Evolutionary conservation across 208 protist species (phyloP).

Genomic region (Phytomonas sp.): DNA sequence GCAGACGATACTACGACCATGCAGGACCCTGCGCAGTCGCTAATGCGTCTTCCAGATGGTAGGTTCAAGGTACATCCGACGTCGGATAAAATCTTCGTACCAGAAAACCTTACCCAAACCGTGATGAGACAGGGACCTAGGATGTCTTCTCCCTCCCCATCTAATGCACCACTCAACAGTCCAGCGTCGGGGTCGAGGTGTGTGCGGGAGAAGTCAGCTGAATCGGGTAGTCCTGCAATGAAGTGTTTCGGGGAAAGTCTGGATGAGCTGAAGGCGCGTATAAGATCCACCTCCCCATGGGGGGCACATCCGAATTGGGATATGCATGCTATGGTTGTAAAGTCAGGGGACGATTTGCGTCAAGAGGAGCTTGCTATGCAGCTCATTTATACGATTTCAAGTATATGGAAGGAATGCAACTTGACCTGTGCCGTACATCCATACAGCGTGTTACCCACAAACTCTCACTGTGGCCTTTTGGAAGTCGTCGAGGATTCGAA

Average conservation of each 20-base stretch:
- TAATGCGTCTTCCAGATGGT: slow-evolving; percentile 53
- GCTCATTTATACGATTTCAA: slow-evolving; percentile 77
- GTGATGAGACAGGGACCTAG: background rate
- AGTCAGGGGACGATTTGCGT: slow-evolving; percentile 88
- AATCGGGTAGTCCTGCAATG: slow-evolving; percentile 10
- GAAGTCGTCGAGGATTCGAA: slow-evolving; percentile 84
- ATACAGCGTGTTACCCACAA: slow-evolving; percentile 77
- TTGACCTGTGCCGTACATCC: slow-evolving; percentile 71
- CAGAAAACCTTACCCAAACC: background rate
- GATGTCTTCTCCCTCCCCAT: background rate
- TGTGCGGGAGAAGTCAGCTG: background rate
- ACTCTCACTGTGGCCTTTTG: slow-evolving; percentile 72
- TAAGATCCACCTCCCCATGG: slow-evolving; percentile 61
- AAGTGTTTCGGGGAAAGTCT: slow-evolving; percentile 62
- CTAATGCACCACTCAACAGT: background rate
- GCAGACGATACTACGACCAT: slow-evolving; percentile 76
- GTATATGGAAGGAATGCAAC: slow-evolving; percentile 80
- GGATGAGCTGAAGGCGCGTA: slow-evolving; percentile 30
- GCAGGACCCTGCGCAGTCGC: slow-evolving; percentile 55
- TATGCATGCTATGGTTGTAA: slow-evolving; percentile 83
- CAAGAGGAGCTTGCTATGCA: slow-evolving; percentile 92
- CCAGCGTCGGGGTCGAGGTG: too few relatives aligned
- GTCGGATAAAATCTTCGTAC: slow-evolving; percentile 38
- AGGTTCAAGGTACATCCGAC: slow-evolving; percentile 39
- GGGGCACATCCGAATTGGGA: slow-evolving; percentile 83